Percentiles rank a stretch among this genome's conserved stretches.
These are phyloP conservation scores for Blastosporella zonata DNA, from an alignment of 1,284 basidiomycete genomes.

Conservation along the genomic window DNA sequence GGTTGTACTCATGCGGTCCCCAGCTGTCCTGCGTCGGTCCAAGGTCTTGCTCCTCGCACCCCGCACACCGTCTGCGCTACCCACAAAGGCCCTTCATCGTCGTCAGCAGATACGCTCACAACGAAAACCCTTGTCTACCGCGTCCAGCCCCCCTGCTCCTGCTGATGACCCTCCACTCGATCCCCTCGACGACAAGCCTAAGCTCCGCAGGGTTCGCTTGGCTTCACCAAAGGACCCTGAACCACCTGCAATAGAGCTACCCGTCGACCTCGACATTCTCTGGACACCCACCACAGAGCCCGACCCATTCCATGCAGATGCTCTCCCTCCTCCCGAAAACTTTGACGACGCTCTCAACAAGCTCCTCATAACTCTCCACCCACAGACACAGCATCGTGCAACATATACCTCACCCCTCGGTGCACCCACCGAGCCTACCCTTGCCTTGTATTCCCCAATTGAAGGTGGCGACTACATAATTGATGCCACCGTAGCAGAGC, in stretches of 20 bases:
- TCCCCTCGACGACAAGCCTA: constrained; percentile 41
- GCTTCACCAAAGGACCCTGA: constrained; percentile 36
- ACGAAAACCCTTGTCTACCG: constrained; percentile 23
- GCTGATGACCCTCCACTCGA: constrained; percentile 16
- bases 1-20: constrained; percentile 47
- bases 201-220: constrained; percentile 36
- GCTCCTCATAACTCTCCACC: constrained; percentile 70
- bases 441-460: constrained; percentile 82
- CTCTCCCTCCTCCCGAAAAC: constrained; percentile 45
- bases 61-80: background rate
- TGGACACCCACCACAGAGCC: constrained; percentile 48
- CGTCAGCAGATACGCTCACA: constrained; percentile 1
- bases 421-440: constrained; percentile 64
- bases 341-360: constrained; percentile 72
- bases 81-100: background rate
- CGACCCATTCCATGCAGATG: constrained; percentile 24
- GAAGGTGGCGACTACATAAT: constrained; percentile 70
- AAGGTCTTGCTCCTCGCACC: constrained; percentile 7
- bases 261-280: constrained; percentile 57
- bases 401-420: constrained; percentile 51
- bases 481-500: constrained; percentile 71
- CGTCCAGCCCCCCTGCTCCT: constrained; percentile 14
- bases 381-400: constrained; percentile 75
- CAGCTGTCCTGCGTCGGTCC: constrained; percentile 49
- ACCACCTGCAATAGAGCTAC: constrained; percentile 39